phyloP scores from a whole-genome alignment of 306 rosid species.

The Prunus campanulata region DNA sequence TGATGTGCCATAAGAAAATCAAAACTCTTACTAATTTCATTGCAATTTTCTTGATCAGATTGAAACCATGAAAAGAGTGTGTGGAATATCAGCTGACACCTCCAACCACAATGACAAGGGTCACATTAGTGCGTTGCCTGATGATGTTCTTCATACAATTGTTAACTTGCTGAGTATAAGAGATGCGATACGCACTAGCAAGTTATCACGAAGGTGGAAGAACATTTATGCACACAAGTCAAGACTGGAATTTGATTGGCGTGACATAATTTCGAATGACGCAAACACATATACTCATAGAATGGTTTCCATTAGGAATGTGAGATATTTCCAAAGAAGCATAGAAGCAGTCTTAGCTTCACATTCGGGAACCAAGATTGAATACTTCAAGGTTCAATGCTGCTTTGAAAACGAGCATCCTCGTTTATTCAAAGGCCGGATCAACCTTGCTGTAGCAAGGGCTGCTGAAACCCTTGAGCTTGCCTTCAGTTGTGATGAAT shows the following conservation, averaged over 20 bases:
- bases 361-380: not conserved
- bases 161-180: not conserved
- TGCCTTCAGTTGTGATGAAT: not conserved
- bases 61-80: not conserved
- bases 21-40: too few species aligned
- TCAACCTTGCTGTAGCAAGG: not conserved
- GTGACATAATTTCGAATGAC: not conserved
- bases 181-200: not conserved
- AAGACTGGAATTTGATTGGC: not conserved
- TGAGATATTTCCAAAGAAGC: not conserved
- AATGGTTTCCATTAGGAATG: not conserved
- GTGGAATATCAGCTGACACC: not conserved
- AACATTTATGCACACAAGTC: not conserved
- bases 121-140: not conserved
- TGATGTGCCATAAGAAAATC: too few species aligned
- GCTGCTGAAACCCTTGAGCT: not conserved
- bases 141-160: not conserved
- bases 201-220: not conserved
- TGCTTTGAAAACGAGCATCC: not conserved
- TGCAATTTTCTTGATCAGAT: not conserved
- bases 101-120: not conserved
- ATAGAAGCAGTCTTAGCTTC: not conserved
- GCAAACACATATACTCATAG: not conserved
- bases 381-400: not conserved
- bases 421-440: not conserved